Evolutionary conservation across 2,329 filamentous ascomycete species (phyloP).

Genomic region (Alternaria panax): DNA sequence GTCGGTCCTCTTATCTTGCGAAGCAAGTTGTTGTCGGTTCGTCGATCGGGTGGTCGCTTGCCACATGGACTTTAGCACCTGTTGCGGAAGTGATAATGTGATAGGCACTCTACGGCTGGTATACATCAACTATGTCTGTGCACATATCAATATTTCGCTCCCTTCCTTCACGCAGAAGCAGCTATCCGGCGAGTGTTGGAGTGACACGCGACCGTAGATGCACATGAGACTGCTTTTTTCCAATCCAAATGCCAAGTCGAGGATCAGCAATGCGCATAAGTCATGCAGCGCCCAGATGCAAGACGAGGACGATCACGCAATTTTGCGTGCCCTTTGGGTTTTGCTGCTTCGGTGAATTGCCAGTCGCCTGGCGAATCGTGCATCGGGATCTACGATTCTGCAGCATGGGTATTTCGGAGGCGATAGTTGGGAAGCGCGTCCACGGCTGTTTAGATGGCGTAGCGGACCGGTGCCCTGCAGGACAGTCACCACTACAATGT

Average conservation of each 20-base stretch:
- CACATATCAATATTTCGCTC: background rate
- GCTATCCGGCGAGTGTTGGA: background rate
- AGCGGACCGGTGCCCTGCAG: background rate
- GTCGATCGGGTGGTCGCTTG: background rate
- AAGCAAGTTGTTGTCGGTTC: background rate
- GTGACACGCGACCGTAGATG: background rate
- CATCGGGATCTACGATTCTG: background rate
- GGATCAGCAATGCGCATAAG: constrained; percentile 1
- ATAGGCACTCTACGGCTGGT: background rate
- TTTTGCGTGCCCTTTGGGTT: background rate
- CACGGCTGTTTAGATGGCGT: background rate
- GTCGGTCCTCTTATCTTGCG: background rate
- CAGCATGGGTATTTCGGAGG: background rate
- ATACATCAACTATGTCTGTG: background rate
- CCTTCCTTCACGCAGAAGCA: background rate
- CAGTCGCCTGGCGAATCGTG: background rate
- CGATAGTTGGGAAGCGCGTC: background rate
- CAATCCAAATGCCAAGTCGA: background rate
- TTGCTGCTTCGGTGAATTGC: background rate
- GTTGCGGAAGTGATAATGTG: background rate
- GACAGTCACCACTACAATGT: background rate
- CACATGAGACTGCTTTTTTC: background rate
- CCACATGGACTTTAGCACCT: background rate
- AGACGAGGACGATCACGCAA: constrained; percentile 7
- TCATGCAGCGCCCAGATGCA: background rate